phyloP scores from a whole-genome alignment of 2,329 filamentous ascomycete species.

The Stagonosporopsis vannaccii region DNA sequence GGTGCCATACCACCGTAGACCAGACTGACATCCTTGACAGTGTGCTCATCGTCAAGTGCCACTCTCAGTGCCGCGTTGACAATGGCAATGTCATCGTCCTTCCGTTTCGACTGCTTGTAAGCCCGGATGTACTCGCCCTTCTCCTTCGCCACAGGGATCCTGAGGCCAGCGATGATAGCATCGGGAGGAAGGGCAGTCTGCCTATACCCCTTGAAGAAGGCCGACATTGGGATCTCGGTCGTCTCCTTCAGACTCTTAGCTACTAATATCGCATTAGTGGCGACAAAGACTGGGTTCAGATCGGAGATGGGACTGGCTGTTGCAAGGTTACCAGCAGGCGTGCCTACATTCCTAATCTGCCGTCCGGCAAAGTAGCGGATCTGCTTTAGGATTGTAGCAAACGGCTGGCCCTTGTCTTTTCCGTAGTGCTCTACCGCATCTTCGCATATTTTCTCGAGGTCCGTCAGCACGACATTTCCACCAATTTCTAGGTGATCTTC shows the following conservation, averaged over 20 bases:
- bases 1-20: constrained; percentile 97
- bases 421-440: constrained; percentile 84
- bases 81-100: constrained; percentile 98
- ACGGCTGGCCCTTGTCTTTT: constrained; percentile 73
- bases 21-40: constrained; percentile 77
- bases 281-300: constrained; percentile 91
- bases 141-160: constrained; percentile 78
- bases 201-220: constrained; percentile 93
- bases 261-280: constrained; percentile 80
- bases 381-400: constrained; percentile 91
- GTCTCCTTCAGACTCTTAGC: constrained; percentile 78
- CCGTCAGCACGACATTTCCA: constrained; percentile 90
- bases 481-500: constrained; percentile 89
- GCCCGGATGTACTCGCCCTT: constrained; percentile 85
- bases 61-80: constrained; percentile 87
- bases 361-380: constrained; percentile 93
- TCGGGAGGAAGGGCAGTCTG: constrained; percentile 81
- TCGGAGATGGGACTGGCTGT: constrained; percentile 97
- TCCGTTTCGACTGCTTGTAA: constrained; percentile 96
- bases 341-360: constrained; percentile 97
- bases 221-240: constrained; percentile 86
- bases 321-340: constrained; percentile 90
- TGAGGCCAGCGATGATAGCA: constrained; percentile 83
- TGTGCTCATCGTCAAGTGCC: constrained; percentile 70
- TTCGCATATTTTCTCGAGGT: constrained; percentile 84